Base-by-base conservation (phyloP, 2,329 filamentous ascomycete genomes). In the Ophiostoma sp. region DNA sequence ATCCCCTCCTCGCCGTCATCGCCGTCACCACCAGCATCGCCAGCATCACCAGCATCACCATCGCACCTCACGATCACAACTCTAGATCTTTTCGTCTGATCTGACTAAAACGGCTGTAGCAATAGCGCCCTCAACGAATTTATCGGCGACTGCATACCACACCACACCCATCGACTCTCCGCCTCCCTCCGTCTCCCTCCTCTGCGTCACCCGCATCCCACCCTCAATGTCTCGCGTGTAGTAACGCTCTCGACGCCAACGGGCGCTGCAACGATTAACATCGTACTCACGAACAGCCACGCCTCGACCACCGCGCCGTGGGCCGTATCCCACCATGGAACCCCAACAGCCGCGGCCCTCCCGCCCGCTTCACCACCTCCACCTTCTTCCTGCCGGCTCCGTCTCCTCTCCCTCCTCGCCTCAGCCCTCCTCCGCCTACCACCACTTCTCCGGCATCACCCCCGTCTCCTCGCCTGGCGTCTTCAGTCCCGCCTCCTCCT, bases 391-490 rank as follows among this genome's bases (percentile, higher is more conserved):
- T 71, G 58, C 65, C 58, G 18, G 67, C 38, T 52, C 68, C 38
- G 65, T 64, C 62, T 70, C 70, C 16, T 68, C 69, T 2, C 74
- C 76, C 55, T 72, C 74, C 49, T 74, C 76, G 80, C 71, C 79
- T 82, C 70, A 84, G 83, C 52, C 80, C 83, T 70, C 66, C 6
- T 18, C 52, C 41, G 44, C 58, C 9, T 36, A 44, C 36, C 64
- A 47, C 40, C 62, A 36, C 27, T 36, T 44, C 62, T 80, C 65
- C 67, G 77, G 42, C 74, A 86, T 81, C 78, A 87, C 86, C 11
- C 85, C 86, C 38, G 79, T 83, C 69, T 86, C 86, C 66, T 88
- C 86, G 41, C 84, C 86, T 0, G 85, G 86, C 40, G 82, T 88
- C 69, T 88, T 87, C 78, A 87, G 81, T 73, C 84, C 86, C 52